Evolutionary conservation across 306 rosid genomes (phyloP), one percentile per base, ranked within the genome.

Genomic region (Acacia crassicarpa): DNA sequence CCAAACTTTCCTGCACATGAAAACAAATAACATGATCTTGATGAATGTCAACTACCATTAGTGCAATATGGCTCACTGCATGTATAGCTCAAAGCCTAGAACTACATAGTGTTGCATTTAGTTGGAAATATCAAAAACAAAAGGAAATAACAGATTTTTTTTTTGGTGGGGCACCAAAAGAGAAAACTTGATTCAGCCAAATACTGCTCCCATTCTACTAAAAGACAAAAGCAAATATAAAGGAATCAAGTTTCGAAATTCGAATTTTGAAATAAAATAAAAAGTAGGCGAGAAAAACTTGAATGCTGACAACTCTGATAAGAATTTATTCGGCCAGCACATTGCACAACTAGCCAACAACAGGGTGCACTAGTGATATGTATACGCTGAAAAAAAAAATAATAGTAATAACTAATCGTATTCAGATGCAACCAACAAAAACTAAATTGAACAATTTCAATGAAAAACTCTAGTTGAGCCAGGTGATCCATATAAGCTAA

Each of bases 1-100:
- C 99, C 99, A 96, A 71, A 96, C 91, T 92, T 93, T 96, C 83
- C 99, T 96, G 98, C 89, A 89, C 23, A 44, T 17, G 48, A 76
- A 75, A 86, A 68, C 77, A 70, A 83, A 44, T 30, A 45, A 70
- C 41, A 56, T 41, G 32, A 72, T 71, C 58, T 68, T 30, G 65
- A 56, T 40, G 41, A 43, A 13, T 40, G 20, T 69, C 41, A 59
- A 67, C 49, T 13, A n/a, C 53, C 66, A 63, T 11, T n/a, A 2
- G 12, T 5, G 9, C 38, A 81, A 72, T 23, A 53, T 19, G 43
- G 74, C 74, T 20, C 22, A 49, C 3, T 0, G 9, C 65, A 62
- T 43, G 41, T 32, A 76, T 48, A 27, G 65, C 51, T 40, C 49
- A 40, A 68, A 40, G 48, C 49, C 68, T 62, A 27, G 40, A 27